Base-by-base conservation (phyloP, 2,329 filamentous ascomycete species). In the Pseudopyrenochaeta lycopersici region DNA sequence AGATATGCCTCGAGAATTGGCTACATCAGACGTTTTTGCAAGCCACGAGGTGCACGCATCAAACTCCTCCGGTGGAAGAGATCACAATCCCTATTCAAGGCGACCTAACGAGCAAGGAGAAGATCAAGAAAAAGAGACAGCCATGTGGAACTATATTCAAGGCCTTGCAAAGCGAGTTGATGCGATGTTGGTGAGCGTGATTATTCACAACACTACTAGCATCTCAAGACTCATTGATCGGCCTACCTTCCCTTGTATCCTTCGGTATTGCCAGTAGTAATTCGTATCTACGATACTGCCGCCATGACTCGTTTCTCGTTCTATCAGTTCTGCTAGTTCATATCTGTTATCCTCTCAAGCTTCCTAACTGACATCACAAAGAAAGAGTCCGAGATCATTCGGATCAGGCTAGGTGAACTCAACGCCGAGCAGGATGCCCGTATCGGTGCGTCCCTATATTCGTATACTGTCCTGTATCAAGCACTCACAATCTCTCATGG, bases 331-430 rank as follows among this genome's bases (percentile, higher is more conserved):
- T 18, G 32, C 17, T 35, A 27, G 30, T 10, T 33, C 33, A 30
- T 27, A 27, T 32, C 11, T 21, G 3, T 14, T 14, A 31, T 33
- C 31, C 1, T 7, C 7, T 30, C 21, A 23, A 30, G 12, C 15
- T 17, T 15, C 36, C 30, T 14, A 39, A 38, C 58, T 60, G 42
- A 61, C 54, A 14, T 18, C 14, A 33, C 21, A 17, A 36, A 76
- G 73, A 66, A 58, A 46, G 67, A 72, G 52, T 71, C 71, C 30
- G 67, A 76, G 43, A 53, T 42, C 9, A 41, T 70, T n/a, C 69
- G 67, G 27, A 68, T 70, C 53, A 74, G 68, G 46, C 67, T 74
- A 27, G 50, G 67, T 2, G 66, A 73, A 4, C 58, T 74, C 10
- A 58, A 61, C 27, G 60, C 62, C n/a, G 55, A 72, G 18, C 72